Evolutionary conservation across 306 rosid genomes (phyloP).

Genomic region (Cucurbita pepo): DNA sequence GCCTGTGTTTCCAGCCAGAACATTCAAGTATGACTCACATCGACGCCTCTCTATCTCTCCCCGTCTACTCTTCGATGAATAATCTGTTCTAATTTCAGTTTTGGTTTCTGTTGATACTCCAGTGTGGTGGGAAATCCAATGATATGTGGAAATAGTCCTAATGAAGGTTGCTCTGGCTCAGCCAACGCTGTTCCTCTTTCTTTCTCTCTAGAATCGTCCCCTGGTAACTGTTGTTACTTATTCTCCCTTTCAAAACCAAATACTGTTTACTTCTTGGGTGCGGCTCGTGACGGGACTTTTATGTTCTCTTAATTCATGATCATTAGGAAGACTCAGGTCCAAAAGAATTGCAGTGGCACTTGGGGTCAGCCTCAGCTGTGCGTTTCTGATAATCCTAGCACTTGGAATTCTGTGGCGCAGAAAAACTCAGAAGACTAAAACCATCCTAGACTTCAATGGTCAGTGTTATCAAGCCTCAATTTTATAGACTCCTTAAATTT

Average conservation of each 20-base stretch:
- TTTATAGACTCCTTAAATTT: background rate
- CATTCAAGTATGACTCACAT: conserved; percentile 56
- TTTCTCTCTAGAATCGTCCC: conserved; percentile 36
- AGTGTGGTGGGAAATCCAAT: conserved; percentile 83
- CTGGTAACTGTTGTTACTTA: conserved; percentile 20
- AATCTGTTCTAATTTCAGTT: conserved; percentile 4
- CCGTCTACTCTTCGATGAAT: background rate
- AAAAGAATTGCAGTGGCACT: conserved; percentile 62
- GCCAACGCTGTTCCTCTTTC: conserved; percentile 41
- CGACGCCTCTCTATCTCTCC: background rate
- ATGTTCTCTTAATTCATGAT: background rate
- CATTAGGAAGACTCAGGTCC: conserved; percentile 46
- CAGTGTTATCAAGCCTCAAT: conserved; percentile 8
- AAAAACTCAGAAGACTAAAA: conserved; percentile 39
- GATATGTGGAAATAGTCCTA: conserved; percentile 56
- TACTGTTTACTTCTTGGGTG: background rate
- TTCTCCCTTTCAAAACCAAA: background rate
- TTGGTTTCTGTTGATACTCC: conserved; percentile 2
- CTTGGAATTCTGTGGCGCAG: conserved; percentile 47
- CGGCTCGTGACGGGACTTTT: background rate
- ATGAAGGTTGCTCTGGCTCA: conserved; percentile 72
- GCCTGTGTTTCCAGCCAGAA: conserved; percentile 77
- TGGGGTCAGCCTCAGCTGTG: conserved; percentile 62
- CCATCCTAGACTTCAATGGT: conserved; percentile 59
- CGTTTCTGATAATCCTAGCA: conserved; percentile 29